phyloP scores from a whole-genome alignment of 108 stramenopile species.

The Ochromonas danica region DNA sequence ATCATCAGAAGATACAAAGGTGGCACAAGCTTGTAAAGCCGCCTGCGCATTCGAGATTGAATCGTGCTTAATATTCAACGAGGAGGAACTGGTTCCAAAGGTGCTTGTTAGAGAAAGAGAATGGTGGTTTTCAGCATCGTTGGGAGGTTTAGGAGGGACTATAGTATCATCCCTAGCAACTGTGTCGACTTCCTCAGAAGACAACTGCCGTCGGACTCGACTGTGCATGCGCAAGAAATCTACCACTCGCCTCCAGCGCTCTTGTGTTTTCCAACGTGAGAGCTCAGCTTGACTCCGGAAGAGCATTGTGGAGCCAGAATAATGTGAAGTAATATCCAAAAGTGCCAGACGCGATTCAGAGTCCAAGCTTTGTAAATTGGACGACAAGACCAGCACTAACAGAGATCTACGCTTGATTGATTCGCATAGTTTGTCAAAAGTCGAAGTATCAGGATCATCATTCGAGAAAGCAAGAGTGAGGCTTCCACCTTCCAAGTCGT shows the following conservation, averaged over 20 bases:
- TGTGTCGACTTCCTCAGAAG: constrained; percentile 29
- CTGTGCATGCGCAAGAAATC: constrained; percentile 49
- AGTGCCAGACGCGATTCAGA: too few relatives aligned
- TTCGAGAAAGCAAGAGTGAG: too few relatives aligned
- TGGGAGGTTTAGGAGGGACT: constrained; percentile 32
- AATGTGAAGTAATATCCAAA: too few relatives aligned
- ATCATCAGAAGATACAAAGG: background rate
- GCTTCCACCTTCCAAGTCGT: too few relatives aligned
- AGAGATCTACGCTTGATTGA: too few relatives aligned
- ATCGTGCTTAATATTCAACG: background rate
- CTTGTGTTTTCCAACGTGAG: constrained; percentile 27
- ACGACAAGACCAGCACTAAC: too few relatives aligned
- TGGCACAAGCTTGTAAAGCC: background rate
- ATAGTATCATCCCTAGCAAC: constrained; percentile 2
- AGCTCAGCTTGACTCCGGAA: background rate
- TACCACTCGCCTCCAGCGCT: constrained; percentile 51
- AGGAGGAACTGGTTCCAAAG: constrained; percentile 25
- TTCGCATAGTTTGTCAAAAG: too few relatives aligned
- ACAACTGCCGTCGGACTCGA: constrained; percentile 39
- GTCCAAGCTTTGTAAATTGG: too few relatives aligned
- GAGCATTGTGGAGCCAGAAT: background rate
- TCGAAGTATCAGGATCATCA: too few relatives aligned
- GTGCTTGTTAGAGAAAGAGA: constrained; percentile 40
- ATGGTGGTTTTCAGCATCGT: constrained; percentile 36
- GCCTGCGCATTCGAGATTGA: background rate